A percentile compares a stretch with the other conserved stretches of the same genome.
Conservation (phyloP, 2,329 filamentous ascomycete genomes). For the Cryphonectria japonica region DNA sequence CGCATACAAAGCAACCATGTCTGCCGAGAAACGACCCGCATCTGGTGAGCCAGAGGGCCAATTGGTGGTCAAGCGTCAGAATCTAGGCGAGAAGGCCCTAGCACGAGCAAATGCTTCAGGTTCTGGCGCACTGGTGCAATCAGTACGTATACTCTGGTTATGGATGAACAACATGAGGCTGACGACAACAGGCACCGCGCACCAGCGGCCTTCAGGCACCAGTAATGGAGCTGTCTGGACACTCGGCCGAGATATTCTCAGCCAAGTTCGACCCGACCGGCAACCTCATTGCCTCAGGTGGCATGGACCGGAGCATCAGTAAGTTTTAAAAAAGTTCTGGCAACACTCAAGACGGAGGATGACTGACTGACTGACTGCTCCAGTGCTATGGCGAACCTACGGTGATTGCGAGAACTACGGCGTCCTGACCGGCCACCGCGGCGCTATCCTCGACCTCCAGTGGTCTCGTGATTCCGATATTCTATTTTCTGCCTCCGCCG, state of each 20-base stretch:
- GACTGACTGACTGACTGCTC: background rate
- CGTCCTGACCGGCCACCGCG: constrained; percentile 83
- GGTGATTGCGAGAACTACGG: constrained; percentile 96
- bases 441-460: constrained; percentile 87
- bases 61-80: constrained; percentile 88
- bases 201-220: constrained; percentile 86
- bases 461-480: constrained; percentile 96
- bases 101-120: constrained; percentile 56
- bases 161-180: constrained; percentile 32
- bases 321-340: constrained; percentile 39
- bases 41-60: constrained; percentile 80
- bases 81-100: constrained; percentile 58
- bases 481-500: constrained; percentile 89
- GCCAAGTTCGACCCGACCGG: constrained; percentile 89
- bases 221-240: constrained; percentile 89
- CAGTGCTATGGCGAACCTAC: constrained; percentile 92
- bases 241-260: constrained; percentile 85
- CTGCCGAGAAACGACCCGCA: constrained; percentile 89
- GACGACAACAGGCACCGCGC: constrained; percentile 64
- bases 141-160: constrained; percentile 44
- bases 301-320: constrained; percentile 93
- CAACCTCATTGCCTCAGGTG: constrained; percentile 87
- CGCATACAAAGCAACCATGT: constrained; percentile 59
- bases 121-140: constrained; percentile 52
- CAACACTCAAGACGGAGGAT: background rate